Base-by-base conservation (phyloP, 2,329 filamentous ascomycete species). In the Botryotinia convoluta region DNA sequence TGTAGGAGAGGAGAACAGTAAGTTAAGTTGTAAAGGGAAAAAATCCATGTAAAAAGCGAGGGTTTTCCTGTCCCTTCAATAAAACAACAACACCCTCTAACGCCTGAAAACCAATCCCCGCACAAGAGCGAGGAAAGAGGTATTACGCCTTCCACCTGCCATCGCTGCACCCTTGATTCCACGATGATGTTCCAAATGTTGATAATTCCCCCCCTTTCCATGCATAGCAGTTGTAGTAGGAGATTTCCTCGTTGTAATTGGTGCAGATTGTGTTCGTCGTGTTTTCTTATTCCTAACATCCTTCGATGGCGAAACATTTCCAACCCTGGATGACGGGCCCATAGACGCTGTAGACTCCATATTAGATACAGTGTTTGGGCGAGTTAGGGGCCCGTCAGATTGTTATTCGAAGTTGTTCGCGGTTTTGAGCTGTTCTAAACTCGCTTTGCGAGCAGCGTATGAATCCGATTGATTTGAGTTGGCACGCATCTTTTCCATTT, bases 381-480 rank as follows among this genome's bases (percentile, higher is more conserved):
- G 74, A 57, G 59, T 59, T 74, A 75, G 67, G 51, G 65, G 65
- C 89, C 89, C 89, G 89, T 91, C 89, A 87, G 87, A 89, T 89
- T 90, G 90, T 95, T 94, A 99, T 91, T 98, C 95, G 88, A 98
- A 98, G 83, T 95, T 95, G 85, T 99, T 94, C 85, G 98, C 93
- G 83, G 92, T 90, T 87, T 99, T 99, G 86, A 98, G 91, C 87
- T 94, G 93, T 89, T 97, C 95, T 93, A 99, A 91, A 87, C 95
- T 96, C 84, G 97, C 93, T 85, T 96, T 93, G 86, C 96, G 93
- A 81, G 94, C 91, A 81, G 95, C 93, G 81, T 98, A 88, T 85
- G 98, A 94, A 85, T 96, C 93, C 68, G 72, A 64, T 54, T 51
- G 95, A 86, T 93, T 93, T 84, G 92, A 93, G 82, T 89, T 84